Conservation (phyloP, 106 monocot genomes). For the Dendrobium nobile region DNA sequence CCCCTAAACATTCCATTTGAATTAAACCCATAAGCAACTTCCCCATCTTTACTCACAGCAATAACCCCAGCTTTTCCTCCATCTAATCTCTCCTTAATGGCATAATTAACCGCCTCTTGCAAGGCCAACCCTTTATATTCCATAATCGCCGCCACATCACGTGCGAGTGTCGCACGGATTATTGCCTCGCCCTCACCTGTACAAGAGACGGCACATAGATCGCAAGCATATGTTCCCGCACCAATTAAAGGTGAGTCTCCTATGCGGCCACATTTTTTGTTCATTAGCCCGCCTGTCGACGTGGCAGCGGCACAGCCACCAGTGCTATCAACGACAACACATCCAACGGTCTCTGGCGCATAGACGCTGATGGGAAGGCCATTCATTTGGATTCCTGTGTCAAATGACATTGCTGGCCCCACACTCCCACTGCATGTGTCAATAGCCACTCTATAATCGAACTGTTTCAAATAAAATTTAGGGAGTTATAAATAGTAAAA, state of each 20-base stretch:
- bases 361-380: slow-evolving; percentile 85
- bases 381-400: slow-evolving; percentile 51
- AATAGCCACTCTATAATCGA: slow-evolving; percentile 66
- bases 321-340: slow-evolving; percentile 64
- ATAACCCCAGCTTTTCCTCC: slow-evolving; percentile 82
- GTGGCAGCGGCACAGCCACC: slow-evolving; percentile 80
- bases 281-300: slow-evolving; percentile 95
- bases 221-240: slow-evolving; percentile 84
- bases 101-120: slow-evolving; percentile 67
- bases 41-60: slow-evolving; percentile 60
- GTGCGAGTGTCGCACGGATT: slow-evolving; percentile 71
- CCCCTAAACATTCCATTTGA: slow-evolving; percentile 86
- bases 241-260: slow-evolving; percentile 95
- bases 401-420: neutral
- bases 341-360: slow-evolving; percentile 92
- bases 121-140: slow-evolving; percentile 77
- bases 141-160: slow-evolving; percentile 92
- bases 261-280: slow-evolving; percentile 81
- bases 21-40: slow-evolving; percentile 84
- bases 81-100: slow-evolving; percentile 64
- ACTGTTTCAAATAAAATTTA: slow-evolving; percentile 30
- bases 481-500: too few species aligned
- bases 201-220: slow-evolving; percentile 74
- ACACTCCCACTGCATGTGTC: slow-evolving; percentile 39
- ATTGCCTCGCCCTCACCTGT: slow-evolving; percentile 96